Conservation (phyloP, 768 basidiomycete genomes). For the Suillus decipiens region DNA sequence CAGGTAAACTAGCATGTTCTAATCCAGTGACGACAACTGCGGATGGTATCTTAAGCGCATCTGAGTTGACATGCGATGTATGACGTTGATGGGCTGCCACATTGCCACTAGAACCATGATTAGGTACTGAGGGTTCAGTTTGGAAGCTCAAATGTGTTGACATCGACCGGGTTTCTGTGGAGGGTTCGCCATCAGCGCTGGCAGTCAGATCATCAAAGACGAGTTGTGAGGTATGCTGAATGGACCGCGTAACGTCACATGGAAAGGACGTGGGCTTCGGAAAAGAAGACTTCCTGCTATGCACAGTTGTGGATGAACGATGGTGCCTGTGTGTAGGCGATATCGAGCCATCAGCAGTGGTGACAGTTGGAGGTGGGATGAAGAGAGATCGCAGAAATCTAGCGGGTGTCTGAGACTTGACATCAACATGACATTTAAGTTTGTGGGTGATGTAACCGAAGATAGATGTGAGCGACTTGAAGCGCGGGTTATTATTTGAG, state of each 20-base stretch:
- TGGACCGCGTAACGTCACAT: constrained; percentile 22
- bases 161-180: constrained; percentile 3
- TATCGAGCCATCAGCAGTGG: constrained; percentile 19
- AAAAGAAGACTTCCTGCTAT: constrained; percentile 27
- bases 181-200: constrained; percentile 9
- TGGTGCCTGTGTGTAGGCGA: constrained; percentile 18
- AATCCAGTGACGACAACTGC: constrained; percentile 72
- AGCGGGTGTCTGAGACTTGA: constrained; percentile 20
- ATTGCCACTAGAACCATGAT: constrained; percentile 14
- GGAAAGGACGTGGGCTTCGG: constrained; percentile 24
- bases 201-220: constrained; percentile 14
- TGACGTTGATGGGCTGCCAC: constrained; percentile 12
- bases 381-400: constrained; percentile 42
- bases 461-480: constrained; percentile 58
- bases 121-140: constrained; percentile 19
- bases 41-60: constrained; percentile 44
- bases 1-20: constrained; percentile 55
- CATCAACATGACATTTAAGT: constrained; percentile 45
- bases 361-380: constrained; percentile 26
- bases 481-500: constrained; percentile 10
- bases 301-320: constrained; percentile 25
- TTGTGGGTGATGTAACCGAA: constrained; percentile 63
- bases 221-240: constrained; percentile 17
- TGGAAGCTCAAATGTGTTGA: constrained; percentile 17
- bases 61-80: constrained; percentile 20